Base-by-base conservation (phyloP, 495 filamentous ascomycete genomes). In the Penicillium cataractarum region DNA sequence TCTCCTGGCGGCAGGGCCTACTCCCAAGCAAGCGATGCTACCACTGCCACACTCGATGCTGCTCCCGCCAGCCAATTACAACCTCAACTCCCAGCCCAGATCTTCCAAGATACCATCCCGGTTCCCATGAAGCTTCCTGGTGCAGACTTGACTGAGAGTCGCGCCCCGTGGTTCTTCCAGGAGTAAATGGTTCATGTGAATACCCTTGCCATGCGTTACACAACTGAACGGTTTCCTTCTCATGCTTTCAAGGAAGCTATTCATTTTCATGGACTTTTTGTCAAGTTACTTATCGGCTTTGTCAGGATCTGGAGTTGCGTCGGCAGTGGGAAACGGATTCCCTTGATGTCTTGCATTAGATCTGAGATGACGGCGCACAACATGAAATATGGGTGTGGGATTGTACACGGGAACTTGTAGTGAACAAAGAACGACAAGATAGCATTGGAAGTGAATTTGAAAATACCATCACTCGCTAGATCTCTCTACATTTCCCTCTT, bases 101-200 rank as follows among this genome's bases (percentile, higher is more conserved):
- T 85, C 10, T 94, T 96, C 66, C 61, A 79, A 8, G 74, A 71
- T 0, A 71, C 63, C 0, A 73, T 96, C 6, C 91, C 91, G 0
- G 81, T 94, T 2, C 92, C 93, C 3, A 92, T 96, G 84, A 68
- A 81, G 56, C 66, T 82, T 35, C 91, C 92, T 6, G 86, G 82
- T 0, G 64, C 73, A 26, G 54, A 57, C 32, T 86, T 88, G 60
- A 78, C 68, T 1, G 48, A 65, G 8, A 71, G 56, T 8, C 71
- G 76, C 19, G 75, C 71, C 68, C 87, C 89, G 17, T 91, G 89
- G 87, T 89, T 84, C 64, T 82, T 68, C 32, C 52, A 66, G 56
- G 66, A 32, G 4, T 60, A 24, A 37, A 22, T 13, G 10, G 6
- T 15, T 22, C 4, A 21, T 6, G 3, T 26, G 10, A n/a, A n/a